These are phyloP conservation scores for Phoma sp. DNA, from an alignment of 2,329 filamentous ascomycete genomes.

Conservation along the genomic window DNA sequence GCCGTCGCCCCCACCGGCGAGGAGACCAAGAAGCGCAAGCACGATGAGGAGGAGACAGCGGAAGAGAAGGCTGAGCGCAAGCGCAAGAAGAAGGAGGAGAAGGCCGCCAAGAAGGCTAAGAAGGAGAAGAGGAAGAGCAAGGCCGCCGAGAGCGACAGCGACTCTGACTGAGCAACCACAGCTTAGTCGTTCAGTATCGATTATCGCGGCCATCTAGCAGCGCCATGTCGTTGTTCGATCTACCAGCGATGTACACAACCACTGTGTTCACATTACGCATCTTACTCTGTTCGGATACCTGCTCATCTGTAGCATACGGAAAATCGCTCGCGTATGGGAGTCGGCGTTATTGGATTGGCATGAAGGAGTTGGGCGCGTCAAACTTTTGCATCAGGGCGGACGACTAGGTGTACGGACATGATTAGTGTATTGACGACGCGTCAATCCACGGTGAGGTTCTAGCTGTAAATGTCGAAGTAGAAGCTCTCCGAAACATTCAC, in stretches of 20 bases:
- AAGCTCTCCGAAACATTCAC: slow-evolving; percentile 19
- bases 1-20: slow-evolving; percentile 43
- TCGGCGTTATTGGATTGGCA: slow-evolving; percentile 38
- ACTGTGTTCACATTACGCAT: slow-evolving; percentile 31
- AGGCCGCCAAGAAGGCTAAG: slow-evolving; percentile 44
- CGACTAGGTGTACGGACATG: slow-evolving; percentile 30
- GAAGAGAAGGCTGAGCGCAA: slow-evolving; percentile 58
- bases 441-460: slow-evolving; percentile 30
- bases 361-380: slow-evolving; percentile 44
- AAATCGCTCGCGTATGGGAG: slow-evolving; percentile 41
- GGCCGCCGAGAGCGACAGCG: slow-evolving; percentile 33
- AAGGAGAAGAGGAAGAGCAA: slow-evolving; percentile 44
- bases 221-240: slow-evolving; percentile 19
- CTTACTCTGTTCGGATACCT: slow-evolving; percentile 33
- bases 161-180: slow-evolving; percentile 37
- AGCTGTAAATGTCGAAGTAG: slow-evolving; percentile 23
- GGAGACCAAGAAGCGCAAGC: slow-evolving; percentile 56
- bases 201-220: slow-evolving; percentile 24
- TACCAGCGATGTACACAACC: slow-evolving; percentile 22
- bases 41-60: slow-evolving; percentile 53
- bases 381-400: slow-evolving; percentile 35
- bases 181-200: slow-evolving; percentile 20
- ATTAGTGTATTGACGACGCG: slow-evolving; percentile 25
- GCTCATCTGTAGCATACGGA: slow-evolving; percentile 46
- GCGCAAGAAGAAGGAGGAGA: slow-evolving; percentile 78